These are phyloP conservation scores for Carex myosuroides DNA, from an alignment of 176 grass and related monocot genomes.

Conservation along the genomic window DNA sequence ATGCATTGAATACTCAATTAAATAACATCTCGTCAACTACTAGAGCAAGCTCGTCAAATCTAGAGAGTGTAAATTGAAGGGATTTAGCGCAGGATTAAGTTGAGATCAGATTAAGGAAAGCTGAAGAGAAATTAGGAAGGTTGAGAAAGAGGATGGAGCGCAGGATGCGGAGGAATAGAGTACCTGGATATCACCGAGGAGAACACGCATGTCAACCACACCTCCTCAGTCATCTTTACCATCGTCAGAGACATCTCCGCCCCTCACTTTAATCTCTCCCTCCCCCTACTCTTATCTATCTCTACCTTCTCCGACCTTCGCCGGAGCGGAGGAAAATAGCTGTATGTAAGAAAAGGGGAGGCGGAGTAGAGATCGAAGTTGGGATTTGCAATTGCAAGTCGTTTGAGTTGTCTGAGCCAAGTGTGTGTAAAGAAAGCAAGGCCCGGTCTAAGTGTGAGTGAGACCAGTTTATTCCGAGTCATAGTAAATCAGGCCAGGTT, in stretches of 20 bases:
- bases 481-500: not conserved
- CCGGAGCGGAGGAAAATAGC: constrained; percentile 25
- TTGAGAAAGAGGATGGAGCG: not conserved
- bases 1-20: not conserved
- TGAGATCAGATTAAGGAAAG: constrained; percentile 8
- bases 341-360: not conserved
- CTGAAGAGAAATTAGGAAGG: not conserved
- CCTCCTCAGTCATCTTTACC: constrained; percentile 87
- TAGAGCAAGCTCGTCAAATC: not conserved
- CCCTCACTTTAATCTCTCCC: not conserved
- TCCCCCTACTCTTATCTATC: not conserved
- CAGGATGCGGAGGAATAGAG: not conserved
- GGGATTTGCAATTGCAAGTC: not conserved
- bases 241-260: constrained; percentile 66
- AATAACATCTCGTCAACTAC: not conserved
- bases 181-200: constrained; percentile 75
- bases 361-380: not conserved
- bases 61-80: not conserved
- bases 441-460: not conserved
- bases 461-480: not conserved
- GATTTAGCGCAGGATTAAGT: not conserved
- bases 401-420: not conserved
- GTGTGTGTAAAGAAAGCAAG: not conserved
- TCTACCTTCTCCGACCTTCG: constrained; percentile 13
- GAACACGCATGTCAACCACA: constrained; percentile 96